Conservation (phyloP, 1,284 basidiomycete genomes). For the Tilletia horrida region DNA sequence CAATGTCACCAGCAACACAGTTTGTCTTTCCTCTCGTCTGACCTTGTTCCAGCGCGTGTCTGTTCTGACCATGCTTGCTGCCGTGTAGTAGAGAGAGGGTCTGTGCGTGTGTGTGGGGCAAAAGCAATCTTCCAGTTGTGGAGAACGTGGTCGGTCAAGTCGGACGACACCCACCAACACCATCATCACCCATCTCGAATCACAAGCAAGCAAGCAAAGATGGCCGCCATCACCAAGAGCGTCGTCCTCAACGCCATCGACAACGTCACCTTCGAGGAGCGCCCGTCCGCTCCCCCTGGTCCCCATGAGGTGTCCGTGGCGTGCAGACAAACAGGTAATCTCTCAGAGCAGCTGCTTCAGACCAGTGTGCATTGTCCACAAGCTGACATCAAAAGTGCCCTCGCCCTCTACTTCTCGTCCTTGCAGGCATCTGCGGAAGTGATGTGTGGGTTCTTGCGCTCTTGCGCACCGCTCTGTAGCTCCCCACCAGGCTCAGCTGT, state of each 20-base stretch:
- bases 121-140: not conserved
- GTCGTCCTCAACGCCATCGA: slow-evolving; percentile 74
- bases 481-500: not conserved
- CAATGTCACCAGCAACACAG: too few species aligned
- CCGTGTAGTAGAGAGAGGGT: too few species aligned
- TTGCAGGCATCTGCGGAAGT: slow-evolving; percentile 70
- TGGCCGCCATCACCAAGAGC: slow-evolving; percentile 62
- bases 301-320: slow-evolving; percentile 80
- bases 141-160: too few species aligned
- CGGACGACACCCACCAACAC: not conserved
- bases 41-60: too few species aligned
- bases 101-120: too few species aligned
- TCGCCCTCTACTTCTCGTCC: slow-evolving; percentile 56
- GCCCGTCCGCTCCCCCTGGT: slow-evolving; percentile 65
- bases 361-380: not conserved
- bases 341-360: not conserved
- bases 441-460: slow-evolving; percentile 56
- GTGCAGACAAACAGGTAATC: slow-evolving; percentile 67
- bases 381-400: not conserved
- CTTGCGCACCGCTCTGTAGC: slow-evolving; percentile 16
- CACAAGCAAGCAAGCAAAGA: not conserved
- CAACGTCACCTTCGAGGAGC: slow-evolving; percentile 71
- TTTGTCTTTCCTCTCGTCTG: too few species aligned
- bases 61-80: too few species aligned
- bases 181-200: too few species aligned